Evolutionary conservation across 2,329 filamentous ascomycete species (phyloP).

Genomic region (Ophiocordyceps unilateralis): DNA sequence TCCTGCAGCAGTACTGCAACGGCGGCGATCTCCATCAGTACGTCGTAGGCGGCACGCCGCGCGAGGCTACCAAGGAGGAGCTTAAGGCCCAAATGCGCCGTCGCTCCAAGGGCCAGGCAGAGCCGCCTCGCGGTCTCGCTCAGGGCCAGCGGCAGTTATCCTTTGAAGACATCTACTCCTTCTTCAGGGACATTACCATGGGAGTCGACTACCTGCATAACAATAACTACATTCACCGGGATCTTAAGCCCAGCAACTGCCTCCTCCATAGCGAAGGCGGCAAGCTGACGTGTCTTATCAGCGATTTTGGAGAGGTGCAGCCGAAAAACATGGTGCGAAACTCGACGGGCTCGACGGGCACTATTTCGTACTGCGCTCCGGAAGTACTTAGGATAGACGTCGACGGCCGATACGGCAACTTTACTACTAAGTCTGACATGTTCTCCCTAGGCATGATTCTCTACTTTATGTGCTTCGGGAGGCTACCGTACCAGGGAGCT

Average conservation of each 20-base stretch:
- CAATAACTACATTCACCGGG: slow-evolving; percentile 88
- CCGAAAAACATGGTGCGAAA: slow-evolving; percentile 63
- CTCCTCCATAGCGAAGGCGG: slow-evolving; percentile 62
- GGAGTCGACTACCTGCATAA: slow-evolving; percentile 79
- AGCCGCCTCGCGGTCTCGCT: slow-evolving; percentile 36
- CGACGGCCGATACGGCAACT: slow-evolving; percentile 68
- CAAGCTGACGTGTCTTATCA: slow-evolving; percentile 68
- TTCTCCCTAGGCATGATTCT: slow-evolving; percentile 97
- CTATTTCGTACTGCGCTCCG: slow-evolving; percentile 92
- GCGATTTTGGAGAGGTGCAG: slow-evolving; percentile 96
- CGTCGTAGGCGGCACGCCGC: slow-evolving; percentile 51
- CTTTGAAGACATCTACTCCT: slow-evolving; percentile 89
- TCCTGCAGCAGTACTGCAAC: slow-evolving; percentile 96
- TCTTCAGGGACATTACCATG: slow-evolving; percentile 89
- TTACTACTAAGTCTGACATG: slow-evolving; percentile 94
- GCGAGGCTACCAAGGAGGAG: slow-evolving; percentile 58
- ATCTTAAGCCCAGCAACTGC: slow-evolving; percentile 93
- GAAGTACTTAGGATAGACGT: slow-evolving; percentile 64
- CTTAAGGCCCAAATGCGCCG: slow-evolving; percentile 77
- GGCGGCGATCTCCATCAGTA: slow-evolving; percentile 79
- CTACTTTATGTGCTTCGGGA: slow-evolving; percentile 92
- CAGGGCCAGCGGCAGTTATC: slow-evolving; percentile 27
- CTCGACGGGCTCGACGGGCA: slow-evolving; percentile 85
- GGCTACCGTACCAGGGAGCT: slow-evolving; percentile 69
- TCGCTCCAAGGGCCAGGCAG: slow-evolving; percentile 59